Conservation (phyloP, 768 basidiomycete species). For the Hemileccinum impolitum region DNA sequence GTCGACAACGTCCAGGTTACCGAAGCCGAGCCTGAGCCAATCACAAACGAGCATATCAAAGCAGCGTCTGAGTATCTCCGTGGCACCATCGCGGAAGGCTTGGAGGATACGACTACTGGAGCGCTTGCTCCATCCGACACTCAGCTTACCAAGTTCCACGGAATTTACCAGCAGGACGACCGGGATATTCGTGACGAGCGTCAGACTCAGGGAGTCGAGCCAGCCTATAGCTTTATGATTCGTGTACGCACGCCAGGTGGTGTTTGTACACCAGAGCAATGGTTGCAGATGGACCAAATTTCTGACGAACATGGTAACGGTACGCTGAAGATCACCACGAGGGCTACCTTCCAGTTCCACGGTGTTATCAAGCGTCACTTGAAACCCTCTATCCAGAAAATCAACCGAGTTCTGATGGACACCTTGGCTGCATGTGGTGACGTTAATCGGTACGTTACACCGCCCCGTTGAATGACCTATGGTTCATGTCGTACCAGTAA, state of each 20-base stretch:
- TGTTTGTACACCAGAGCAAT: slow-evolving; percentile 88
- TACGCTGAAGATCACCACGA: slow-evolving; percentile 96
- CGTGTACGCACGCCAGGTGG: slow-evolving; percentile 95
- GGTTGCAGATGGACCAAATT: slow-evolving; percentile 95
- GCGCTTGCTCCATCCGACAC: slow-evolving; percentile 89
- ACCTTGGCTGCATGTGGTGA: slow-evolving; percentile 98
- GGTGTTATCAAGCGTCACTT: slow-evolving; percentile 96
- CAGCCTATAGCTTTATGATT: slow-evolving; percentile 98
- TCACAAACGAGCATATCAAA: slow-evolving; percentile 99
- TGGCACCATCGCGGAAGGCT: slow-evolving; percentile 91
- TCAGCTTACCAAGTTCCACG: slow-evolving; percentile 97
- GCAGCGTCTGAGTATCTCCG: slow-evolving; percentile 91
- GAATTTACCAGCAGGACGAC: slow-evolving; percentile 96
- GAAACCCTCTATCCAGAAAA: slow-evolving; percentile 94
- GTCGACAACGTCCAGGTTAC: slow-evolving; percentile 85
- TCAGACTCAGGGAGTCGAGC: slow-evolving; percentile 87
- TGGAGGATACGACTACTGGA: slow-evolving; percentile 81
- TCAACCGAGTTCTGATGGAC: slow-evolving; percentile 87
- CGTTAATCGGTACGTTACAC: slow-evolving; percentile 71
- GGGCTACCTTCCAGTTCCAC: slow-evolving; percentile 99
- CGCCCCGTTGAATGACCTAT: background rate
- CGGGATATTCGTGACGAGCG: slow-evolving; percentile 98
- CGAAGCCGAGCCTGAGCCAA: slow-evolving; percentile 93
- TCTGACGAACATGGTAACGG: slow-evolving; percentile 92
- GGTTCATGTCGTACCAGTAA: slow-evolving; percentile 49